Conservation (phyloP, 805 yeast genomes). For the Saturnispora serradocipensis region DNA sequence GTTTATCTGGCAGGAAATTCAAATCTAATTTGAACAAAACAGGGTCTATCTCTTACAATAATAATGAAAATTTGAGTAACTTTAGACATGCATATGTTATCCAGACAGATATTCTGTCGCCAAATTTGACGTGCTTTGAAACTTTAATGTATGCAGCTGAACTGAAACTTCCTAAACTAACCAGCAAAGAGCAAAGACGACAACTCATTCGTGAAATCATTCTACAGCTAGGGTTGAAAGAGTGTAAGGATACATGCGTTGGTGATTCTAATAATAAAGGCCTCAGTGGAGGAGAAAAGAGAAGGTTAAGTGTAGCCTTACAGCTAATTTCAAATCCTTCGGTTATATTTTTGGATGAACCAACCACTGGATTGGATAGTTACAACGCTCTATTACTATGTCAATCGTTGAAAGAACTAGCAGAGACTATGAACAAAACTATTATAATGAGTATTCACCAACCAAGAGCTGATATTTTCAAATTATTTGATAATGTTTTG, state of each 20-base stretch:
- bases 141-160: constrained; percentile 65
- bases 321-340: constrained; percentile 73
- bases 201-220: constrained; percentile 52
- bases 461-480: constrained; percentile 70
- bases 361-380: constrained; percentile 82
- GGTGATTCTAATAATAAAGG: constrained; percentile 47
- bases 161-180: constrained; percentile 45
- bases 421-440: constrained; percentile 50
- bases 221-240: constrained; percentile 55
- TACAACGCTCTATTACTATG: constrained; percentile 62
- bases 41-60: constrained; percentile 40
- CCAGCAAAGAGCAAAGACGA: constrained; percentile 35
- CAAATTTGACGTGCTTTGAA: constrained; percentile 66
- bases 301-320: constrained; percentile 69
- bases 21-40: constrained; percentile 22
- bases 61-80: constrained; percentile 18
- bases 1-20: constrained; percentile 42
- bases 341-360: constrained; percentile 72
- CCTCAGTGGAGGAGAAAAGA: constrained; percentile 77
- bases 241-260: constrained; percentile 50
- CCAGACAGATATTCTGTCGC: constrained; percentile 65
- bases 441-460: constrained; percentile 74
- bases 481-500: constrained; percentile 57
- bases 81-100: constrained; percentile 54
- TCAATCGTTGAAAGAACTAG: constrained; percentile 48